Evolutionary conservation across 129 eudicot species (phyloP).

Genomic region (Chrysanthemum makinoi): DNA sequence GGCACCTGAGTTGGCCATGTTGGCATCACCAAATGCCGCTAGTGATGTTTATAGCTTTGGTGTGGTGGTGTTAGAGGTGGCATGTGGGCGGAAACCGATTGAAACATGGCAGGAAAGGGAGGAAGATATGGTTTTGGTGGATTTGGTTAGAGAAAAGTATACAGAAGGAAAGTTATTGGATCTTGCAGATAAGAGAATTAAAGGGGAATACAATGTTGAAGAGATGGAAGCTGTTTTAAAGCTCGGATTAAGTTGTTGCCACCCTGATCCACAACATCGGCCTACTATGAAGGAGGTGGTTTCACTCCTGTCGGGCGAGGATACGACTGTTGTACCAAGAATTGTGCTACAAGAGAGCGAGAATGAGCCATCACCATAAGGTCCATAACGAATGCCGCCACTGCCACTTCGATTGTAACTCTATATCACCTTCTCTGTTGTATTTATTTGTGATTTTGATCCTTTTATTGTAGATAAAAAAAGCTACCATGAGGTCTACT

Average conservation of each 20-base stretch:
- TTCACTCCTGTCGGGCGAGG: conserved; percentile 56
- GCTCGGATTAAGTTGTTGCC: conserved; percentile 77
- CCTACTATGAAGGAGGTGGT: conserved; percentile 69
- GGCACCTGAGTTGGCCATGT: conserved; percentile 75
- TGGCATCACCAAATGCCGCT: conserved; percentile 59
- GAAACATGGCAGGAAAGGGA: conserved; percentile 47
- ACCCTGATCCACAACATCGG: conserved; percentile 68
- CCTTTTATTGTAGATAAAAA: not conserved
- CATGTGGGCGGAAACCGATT: conserved; percentile 73
- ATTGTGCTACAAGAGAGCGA: conserved; percentile 1
- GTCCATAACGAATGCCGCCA: not conserved
- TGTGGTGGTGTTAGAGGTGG: conserved; percentile 76
- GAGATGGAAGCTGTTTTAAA: conserved; percentile 71
- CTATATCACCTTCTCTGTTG: not conserved
- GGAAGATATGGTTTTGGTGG: conserved; percentile 65
- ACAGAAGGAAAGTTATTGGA: conserved; percentile 42
- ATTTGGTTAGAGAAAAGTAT: conserved; percentile 69
- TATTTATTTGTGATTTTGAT: not conserved
- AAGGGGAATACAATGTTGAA: conserved; percentile 57
- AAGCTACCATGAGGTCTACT: not conserved
- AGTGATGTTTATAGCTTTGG: conserved; percentile 87
- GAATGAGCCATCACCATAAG: conserved; percentile 3
- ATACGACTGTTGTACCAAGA: conserved; percentile 13
- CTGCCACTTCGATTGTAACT: conserved; percentile 1
- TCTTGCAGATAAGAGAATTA: conserved; percentile 68